Evolutionary conservation across 805 yeast species (phyloP), one percentile per base, ranked within the genome.

Genomic region (Ogataea henricii): DNA sequence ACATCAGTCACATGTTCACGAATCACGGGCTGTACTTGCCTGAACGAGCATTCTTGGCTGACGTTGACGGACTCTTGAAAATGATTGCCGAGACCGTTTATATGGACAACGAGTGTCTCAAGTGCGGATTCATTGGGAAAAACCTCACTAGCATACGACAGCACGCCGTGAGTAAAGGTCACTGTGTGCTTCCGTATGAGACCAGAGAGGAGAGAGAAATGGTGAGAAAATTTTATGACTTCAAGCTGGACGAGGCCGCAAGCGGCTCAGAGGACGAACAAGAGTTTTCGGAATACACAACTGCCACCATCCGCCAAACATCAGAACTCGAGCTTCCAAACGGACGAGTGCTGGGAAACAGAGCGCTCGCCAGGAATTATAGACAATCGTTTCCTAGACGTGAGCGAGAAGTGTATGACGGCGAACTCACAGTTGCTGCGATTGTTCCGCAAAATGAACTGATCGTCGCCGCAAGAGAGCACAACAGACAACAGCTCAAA

Each of bases 161-260:
- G 38, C 99, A 94, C 67, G 80, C 89, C 81, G 58, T 71, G 3
- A 76, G 84, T 3, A 94, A 92, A 67, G 85, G 92, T 43, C 99
- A 94, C 66, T 87, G 92, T 70, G 79, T 82, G 59, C 74, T 94
- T 47, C 97, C 98, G 0, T 94, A 86, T 67, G 98, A 94, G 60
- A 71, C 81, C 0, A 83, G 78, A 44, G 84, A 81, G 41, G 95
- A 94, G 59, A 80, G 83, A 60, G 74, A 79, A 34, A 81, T 81
- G 56, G 74, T 92, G 41, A 76, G 86, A 0, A 80, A 78, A 38
- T 94, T 82, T 64, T 94, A 92, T 62, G 95, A 89, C 62, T 89
- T 87, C 67, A 71, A 82, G 23, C 57, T 59, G n/a, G 62, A 45
- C 7, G 62, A 52, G 36, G 78, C 72, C 49, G 47, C 45, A 1